phyloP scores from a whole-genome alignment of 306 rosid genomes.

The Canavalia ensiformis region DNA sequence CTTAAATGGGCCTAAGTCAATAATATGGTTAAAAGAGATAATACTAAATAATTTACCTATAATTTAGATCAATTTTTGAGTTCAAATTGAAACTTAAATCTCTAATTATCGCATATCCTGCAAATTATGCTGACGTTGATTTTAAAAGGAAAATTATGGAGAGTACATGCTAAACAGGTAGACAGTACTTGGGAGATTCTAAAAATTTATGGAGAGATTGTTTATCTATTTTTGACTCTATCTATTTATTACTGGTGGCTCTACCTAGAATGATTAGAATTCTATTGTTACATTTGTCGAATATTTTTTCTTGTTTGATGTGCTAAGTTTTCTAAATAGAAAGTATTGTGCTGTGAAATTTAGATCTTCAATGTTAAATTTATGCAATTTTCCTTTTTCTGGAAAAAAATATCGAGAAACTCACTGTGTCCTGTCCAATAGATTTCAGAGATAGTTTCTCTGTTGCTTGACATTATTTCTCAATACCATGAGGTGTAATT shows the following conservation, averaged over 20 bases:
- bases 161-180: neutral
- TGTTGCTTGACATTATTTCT: constrained; percentile 19
- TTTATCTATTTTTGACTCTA: constrained; percentile 24
- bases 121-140: neutral
- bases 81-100: neutral
- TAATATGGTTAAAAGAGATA: neutral
- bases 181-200: constrained; percentile 14
- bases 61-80: constrained; percentile 3
- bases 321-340: neutral
- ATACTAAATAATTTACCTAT: neutral
- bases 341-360: neutral
- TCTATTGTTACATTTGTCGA: constrained; percentile 15
- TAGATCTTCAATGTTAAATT: constrained; percentile 6
- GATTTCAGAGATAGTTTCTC: constrained; percentile 13
- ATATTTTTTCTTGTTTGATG: neutral
- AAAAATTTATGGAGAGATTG: neutral
- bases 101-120: neutral
- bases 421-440: neutral
- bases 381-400: neutral
- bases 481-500: constrained; percentile 11
- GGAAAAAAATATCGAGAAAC: neutral
- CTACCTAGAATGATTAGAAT: neutral
- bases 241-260: neutral
- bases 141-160: constrained; percentile 13
- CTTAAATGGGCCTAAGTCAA: neutral